These are phyloP conservation scores for Entomortierella lignicola DNA, from an alignment of 192 early-diverging fungal genomes.

Conservation along the genomic window DNA sequence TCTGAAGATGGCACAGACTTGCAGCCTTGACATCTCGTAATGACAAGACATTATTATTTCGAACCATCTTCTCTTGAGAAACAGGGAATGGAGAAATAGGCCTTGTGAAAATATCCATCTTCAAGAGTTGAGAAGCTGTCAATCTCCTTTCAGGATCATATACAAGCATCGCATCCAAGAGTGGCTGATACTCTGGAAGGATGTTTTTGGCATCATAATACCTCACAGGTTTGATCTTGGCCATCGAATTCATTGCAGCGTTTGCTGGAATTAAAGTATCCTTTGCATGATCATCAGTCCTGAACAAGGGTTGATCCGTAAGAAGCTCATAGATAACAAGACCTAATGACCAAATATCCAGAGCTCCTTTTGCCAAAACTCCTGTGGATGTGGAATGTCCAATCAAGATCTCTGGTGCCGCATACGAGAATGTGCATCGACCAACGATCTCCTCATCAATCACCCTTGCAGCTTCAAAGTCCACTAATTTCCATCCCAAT, in stretches of 20 bases:
- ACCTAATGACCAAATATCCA: constrained; percentile 63
- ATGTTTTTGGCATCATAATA: constrained; percentile 37
- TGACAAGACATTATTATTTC: constrained; percentile 40
- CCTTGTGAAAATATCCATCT: constrained; percentile 32
- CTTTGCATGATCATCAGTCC: constrained; percentile 41
- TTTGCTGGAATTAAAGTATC: constrained; percentile 11
- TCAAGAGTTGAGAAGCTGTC: constrained; percentile 28
- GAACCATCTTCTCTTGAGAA: constrained; percentile 18
- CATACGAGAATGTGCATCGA: constrained; percentile 60
- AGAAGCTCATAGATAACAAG: constrained; percentile 58
- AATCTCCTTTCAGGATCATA: constrained; percentile 29
- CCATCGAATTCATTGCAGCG: no score
- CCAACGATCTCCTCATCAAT: constrained; percentile 63
- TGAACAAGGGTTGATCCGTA: constrained; percentile 41
- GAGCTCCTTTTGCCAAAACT: constrained; percentile 50
- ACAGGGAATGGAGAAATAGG: constrained; percentile 11
- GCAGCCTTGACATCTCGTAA: constrained; percentile 32
- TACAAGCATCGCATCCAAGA: constrained; percentile 39
- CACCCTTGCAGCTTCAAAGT: constrained; percentile 64
- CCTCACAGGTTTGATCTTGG: constrained; percentile 16
- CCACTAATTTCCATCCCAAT: constrained; percentile 60
- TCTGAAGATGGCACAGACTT: constrained; percentile 26
- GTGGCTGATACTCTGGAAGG: constrained; percentile 5
- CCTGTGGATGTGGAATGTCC: constrained; percentile 46
- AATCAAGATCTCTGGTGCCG: constrained; percentile 56